Evolutionary conservation across 768 basidiomycete species (phyloP), one percentile per base, ranked within the genome.

Genomic region (Serendipita sp.): DNA sequence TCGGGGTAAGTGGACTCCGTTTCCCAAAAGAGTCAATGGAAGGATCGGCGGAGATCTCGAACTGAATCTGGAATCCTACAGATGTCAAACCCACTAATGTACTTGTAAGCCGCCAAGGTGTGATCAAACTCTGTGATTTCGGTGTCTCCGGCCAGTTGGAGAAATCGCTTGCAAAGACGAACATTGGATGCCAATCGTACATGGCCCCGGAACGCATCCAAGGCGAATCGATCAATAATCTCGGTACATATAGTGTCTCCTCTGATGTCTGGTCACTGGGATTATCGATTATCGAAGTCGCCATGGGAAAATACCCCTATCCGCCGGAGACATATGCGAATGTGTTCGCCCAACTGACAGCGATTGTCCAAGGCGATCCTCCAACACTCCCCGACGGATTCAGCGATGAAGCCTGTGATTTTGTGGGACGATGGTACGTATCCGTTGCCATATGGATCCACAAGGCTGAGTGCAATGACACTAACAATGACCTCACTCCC

Each of bases 91-190:
- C 92, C 3, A 95, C 92, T 2, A 95, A 94, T 69, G 86, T 98
- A 1, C 83, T 99, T 20, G 82, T 95, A 65, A 97, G 93, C 73
- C 76, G 76, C 66, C 88, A 83, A 65, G 96, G 96, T 3, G 77
- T 90, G 64, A 79, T 98, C 72, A 98, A 98, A 74, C 80, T 99
- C 1, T 96, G 93, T 71, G 96, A 99, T 71, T 99, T 99, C 72
- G 96, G 96, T n/a, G 92, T 98, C 0, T 96, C 93, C 7, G 95
- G 95, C 3, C 94, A 99, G 71, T 81, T 99, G 42, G 95, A 99
- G 73, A 91, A 92, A 72, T 88, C 86, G 62, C 78, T 99, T 22
- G 96, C 96, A 17, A 95, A 94, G 74, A 99, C 96, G 3, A 98
- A 98, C 69, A 97, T 99, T 42, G 96, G 96, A 4, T 99, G 96